Percentiles rank a stretch among this genome's conserved stretches.
These are phyloP conservation scores for Nitzschia putrida DNA, from an alignment of 108 stramenopile genomes.

Conservation along the genomic window DNA sequence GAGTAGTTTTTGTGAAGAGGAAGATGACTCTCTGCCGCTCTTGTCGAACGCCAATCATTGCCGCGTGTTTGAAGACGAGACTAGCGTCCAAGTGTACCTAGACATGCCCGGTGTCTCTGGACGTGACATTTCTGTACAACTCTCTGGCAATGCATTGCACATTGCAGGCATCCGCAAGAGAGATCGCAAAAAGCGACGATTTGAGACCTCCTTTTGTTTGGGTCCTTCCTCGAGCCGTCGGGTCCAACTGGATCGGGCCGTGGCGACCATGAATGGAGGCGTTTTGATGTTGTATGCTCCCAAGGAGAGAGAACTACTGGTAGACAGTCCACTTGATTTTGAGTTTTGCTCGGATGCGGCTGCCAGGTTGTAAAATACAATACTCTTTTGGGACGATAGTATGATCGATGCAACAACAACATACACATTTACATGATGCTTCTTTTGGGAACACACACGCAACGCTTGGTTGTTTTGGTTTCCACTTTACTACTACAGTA, in stretches of 20 bases:
- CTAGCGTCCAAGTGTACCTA: constrained; percentile 17
- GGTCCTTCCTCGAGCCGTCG: constrained; percentile 11
- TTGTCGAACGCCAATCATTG: no score
- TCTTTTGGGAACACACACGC: no score
- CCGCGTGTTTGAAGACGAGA: constrained; percentile 28
- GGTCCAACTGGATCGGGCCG: constrained; percentile 23
- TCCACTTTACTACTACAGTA: no score
- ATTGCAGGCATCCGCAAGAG: no score
- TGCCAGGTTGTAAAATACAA: no score
- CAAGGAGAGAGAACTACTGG: constrained; percentile 1
- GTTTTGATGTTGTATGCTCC: constrained; percentile 31
- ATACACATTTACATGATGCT: no score
- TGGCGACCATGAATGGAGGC: constrained; percentile 22
- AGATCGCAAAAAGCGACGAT: constrained; percentile 19
- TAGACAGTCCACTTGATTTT: no score
- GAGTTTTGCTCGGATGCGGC: no score
- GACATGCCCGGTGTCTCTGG: constrained; percentile 24
- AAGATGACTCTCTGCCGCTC: not conserved
- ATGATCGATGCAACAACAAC: no score
- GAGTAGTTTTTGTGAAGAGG: not conserved
- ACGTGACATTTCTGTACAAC: constrained; percentile 9
- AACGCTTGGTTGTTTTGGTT: no score
- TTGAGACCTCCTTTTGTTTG: constrained; percentile 1
- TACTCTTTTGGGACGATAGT: no score
- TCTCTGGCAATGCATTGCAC: no score